Percentiles rank a stretch among this genome's conserved stretches.
These are phyloP conservation scores for Chenopodium formosanum DNA, from an alignment of 148 eudicot genomes.

Conservation along the genomic window DNA sequence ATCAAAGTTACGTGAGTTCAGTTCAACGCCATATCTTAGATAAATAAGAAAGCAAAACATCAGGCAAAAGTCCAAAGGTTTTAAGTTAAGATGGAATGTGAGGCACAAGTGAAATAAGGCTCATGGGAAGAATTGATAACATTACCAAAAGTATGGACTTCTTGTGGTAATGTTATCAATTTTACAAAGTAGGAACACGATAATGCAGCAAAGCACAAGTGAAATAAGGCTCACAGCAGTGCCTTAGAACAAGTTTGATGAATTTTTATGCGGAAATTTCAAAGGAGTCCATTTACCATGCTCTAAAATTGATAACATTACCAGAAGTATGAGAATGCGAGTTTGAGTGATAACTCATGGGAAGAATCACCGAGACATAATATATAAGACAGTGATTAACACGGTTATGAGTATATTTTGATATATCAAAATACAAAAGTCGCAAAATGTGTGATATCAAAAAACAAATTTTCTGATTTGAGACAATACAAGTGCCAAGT, in stretches of 20 bases:
- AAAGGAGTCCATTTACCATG: neutral
- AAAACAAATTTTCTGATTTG: neutral
- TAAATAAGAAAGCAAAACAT: slow-evolving; percentile 26
- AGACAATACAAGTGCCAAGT: neutral
- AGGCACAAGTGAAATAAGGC: neutral
- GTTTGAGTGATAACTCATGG: neutral
- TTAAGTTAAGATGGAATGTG: neutral
- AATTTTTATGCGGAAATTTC: neutral
- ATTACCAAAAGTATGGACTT: too few relatives aligned
- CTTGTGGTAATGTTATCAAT: too few relatives aligned
- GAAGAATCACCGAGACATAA: neutral
- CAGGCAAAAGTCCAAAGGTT: slow-evolving; percentile 7
- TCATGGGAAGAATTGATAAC: neutral
- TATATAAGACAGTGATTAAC: neutral
- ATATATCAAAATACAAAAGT: too few relatives aligned
- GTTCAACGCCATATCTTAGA: slow-evolving; percentile 67
- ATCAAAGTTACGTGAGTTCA: too few relatives aligned
- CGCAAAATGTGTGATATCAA: too few relatives aligned
- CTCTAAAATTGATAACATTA: neutral
- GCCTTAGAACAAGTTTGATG: neutral
- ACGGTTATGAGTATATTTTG: neutral
- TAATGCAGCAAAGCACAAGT: neutral
- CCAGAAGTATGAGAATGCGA: neutral
- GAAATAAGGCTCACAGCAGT: neutral
- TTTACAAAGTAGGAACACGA: neutral